phyloP scores from a whole-genome alignment of 306 rosid genomes.

The Prunus dulcis region DNA sequence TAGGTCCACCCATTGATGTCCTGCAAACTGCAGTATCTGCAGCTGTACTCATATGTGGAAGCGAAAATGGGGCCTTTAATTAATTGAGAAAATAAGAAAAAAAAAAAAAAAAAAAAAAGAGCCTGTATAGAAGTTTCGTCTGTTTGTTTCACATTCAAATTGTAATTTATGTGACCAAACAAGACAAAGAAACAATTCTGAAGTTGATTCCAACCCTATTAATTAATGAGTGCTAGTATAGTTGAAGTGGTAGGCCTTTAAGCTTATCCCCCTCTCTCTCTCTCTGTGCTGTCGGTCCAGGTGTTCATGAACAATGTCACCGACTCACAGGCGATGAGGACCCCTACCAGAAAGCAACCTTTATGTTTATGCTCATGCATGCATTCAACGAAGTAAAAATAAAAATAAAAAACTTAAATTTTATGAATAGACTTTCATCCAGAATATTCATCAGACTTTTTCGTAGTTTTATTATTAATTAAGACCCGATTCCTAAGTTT shows the following conservation, averaged over 20 bases:
- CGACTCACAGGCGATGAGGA: conserved; percentile 5
- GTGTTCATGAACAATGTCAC: conserved; percentile 21
- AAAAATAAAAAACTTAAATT: neutral
- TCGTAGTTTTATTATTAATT: neutral
- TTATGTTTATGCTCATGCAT: conserved; percentile 6
- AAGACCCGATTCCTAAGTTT: neutral
- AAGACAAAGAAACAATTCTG: conserved; percentile 58
- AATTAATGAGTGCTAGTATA: neutral
- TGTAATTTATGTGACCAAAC: conserved; percentile 29
- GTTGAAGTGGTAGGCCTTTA: conserved; percentile 11
- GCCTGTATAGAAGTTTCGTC: conserved; percentile 29
- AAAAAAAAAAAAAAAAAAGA: too few relatives aligned
- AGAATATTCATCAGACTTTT: neutral
- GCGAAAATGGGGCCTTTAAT: conserved; percentile 11
- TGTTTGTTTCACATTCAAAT: conserved; percentile 37
- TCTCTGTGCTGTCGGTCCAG: conserved; percentile 6
- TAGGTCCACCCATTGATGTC: conserved; percentile 9
- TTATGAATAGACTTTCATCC: neutral
- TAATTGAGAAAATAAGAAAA: neutral
- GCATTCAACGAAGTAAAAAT: neutral
- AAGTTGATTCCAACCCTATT: neutral
- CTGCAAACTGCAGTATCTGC: neutral
- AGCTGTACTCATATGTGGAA: conserved; percentile 10
- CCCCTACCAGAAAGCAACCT: conserved; percentile 23
- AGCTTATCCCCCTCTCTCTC: conserved; percentile 4